Evolutionary conservation across 2,329 filamentous ascomycete species (phyloP).

Genomic region (Cadophora gregata): DNA sequence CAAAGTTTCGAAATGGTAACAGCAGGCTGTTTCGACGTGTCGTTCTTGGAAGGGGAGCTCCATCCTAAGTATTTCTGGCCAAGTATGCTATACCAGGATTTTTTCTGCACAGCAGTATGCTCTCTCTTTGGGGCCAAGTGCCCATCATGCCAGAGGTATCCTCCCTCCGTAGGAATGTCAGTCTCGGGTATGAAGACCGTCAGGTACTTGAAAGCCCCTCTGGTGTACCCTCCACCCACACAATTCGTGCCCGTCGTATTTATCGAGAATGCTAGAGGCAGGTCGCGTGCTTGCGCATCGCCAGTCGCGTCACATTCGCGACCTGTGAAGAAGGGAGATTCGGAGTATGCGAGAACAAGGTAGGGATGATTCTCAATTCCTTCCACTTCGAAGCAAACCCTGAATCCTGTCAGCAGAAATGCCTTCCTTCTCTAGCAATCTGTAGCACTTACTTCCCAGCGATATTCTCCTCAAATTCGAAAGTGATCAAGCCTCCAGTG

Average conservation of each 20-base stretch:
- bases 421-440: not conserved
- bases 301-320: constrained; percentile 46
- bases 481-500: constrained; percentile 46
- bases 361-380: constrained; percentile 42
- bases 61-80: constrained; percentile 33
- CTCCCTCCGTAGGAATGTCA: constrained; percentile 34
- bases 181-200: constrained; percentile 44
- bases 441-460: constrained; percentile 45
- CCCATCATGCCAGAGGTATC: constrained; percentile 34
- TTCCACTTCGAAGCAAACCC: constrained; percentile 47
- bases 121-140: constrained; percentile 21
- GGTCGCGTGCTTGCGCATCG: constrained; percentile 43
- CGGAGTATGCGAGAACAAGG: constrained; percentile 47
- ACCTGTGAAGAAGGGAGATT: constrained; percentile 47
- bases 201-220: constrained; percentile 50
- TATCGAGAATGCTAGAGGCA: constrained; percentile 44
- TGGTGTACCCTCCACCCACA: constrained; percentile 45
- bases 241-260: constrained; percentile 44
- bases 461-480: constrained; percentile 51
- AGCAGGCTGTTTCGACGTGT: constrained; percentile 35
- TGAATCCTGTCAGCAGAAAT: constrained; percentile 29
- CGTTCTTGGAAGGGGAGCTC: constrained; percentile 18
- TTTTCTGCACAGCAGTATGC: not conserved
- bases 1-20: constrained; percentile 46
- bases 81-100: constrained; percentile 28